These are phyloP conservation scores for Ceratocystis cacaofunesta DNA, from an alignment of 2,329 filamentous ascomycete genomes.

Conservation along the genomic window DNA sequence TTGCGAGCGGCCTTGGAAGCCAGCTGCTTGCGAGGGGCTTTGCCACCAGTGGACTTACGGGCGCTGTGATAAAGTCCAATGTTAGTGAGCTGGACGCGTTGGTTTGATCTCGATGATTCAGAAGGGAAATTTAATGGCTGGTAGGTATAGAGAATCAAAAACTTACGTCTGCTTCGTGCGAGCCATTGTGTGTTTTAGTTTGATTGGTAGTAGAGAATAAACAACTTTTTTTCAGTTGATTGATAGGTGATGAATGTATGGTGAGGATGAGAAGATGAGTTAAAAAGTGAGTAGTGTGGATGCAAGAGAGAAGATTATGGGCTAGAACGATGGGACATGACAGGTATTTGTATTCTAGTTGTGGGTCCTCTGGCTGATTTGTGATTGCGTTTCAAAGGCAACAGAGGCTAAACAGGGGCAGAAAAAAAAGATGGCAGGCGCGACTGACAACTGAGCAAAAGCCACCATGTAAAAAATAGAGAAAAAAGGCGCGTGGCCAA, in stretches of 20 bases:
- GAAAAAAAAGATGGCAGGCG: neutral
- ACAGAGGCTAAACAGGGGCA: neutral
- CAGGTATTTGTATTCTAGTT: conserved; percentile 23
- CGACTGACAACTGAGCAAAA: neutral
- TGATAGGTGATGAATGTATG: conserved; percentile 23
- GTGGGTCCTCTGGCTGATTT: conserved; percentile 20
- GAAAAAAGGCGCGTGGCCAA: conserved; percentile 8
- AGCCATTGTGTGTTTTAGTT: conserved; percentile 36
- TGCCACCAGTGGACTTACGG: conserved; percentile 66
- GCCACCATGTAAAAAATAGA: neutral
- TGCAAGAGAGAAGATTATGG: conserved; percentile 27
- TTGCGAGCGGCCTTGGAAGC: conserved; percentile 99
- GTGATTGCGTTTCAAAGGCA: conserved; percentile 14
- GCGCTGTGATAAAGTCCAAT: conserved; percentile 24
- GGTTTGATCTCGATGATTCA: neutral
- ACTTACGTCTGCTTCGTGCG: conserved; percentile 46
- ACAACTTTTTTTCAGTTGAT: conserved; percentile 23
- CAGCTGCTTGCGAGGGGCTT: conserved; percentile 85
- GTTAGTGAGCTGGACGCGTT: neutral
- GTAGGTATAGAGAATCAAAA: neutral
- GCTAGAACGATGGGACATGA: neutral
- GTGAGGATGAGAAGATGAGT: conserved; percentile 11
- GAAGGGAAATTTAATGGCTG: conserved; percentile 23
- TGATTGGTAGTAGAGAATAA: conserved; percentile 22
- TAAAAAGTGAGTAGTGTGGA: conserved; percentile 24